Base-by-base conservation (phyloP, 805 yeast species). In the Suhomyces canberraensis region DNA sequence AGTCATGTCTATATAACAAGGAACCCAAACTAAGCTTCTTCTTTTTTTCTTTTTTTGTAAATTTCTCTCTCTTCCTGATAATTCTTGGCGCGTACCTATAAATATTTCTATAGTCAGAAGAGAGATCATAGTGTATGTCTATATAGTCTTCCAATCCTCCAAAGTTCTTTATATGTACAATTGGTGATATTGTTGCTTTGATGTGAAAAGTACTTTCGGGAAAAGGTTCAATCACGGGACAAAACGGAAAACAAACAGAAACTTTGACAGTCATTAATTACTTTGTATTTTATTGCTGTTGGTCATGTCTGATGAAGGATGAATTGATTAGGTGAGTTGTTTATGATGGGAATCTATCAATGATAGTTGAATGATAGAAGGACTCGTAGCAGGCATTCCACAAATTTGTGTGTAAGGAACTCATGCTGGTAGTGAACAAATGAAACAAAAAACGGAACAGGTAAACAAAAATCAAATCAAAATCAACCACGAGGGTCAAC, bases 81-180 rank as follows among this genome's bases (percentile, higher is more conserved):
- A n/a, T n/a, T n/a, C n/a, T n/a, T 24, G 7, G 26, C 26, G 26
- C 26, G 14, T 24, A 24, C 26, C 13, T 24, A 24, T 24, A 24
- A 24, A 8, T 24, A 24, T 8, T 24, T 24, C 26, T 24, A 24
- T 24, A 26, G 18, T 26, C 29, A 24, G 26, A 24, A 24, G 14
- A 24, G 26, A n/a, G 11, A 6, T 24, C 13, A 24, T 20, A n/a
- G 13, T 11, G 8, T 31, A 17, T 24, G 29, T 32, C 28, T 32
- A 32, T 32, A 32, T 21, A 32, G 35, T 13, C 35, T 32, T 25
- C n/a, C 35, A 17, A 25, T 16, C 24, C 24, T 25, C 28, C 35
- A 25, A 16, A 14, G 16, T 32, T 32, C 25, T 32, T 32, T 24
- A 29, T 32, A 32, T 32, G 35, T 32, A 32, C 35, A 32, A 32